Conservation (phyloP, 2,329 filamentous ascomycete genomes). For the Aspergillus oerlinghausenensis region DNA sequence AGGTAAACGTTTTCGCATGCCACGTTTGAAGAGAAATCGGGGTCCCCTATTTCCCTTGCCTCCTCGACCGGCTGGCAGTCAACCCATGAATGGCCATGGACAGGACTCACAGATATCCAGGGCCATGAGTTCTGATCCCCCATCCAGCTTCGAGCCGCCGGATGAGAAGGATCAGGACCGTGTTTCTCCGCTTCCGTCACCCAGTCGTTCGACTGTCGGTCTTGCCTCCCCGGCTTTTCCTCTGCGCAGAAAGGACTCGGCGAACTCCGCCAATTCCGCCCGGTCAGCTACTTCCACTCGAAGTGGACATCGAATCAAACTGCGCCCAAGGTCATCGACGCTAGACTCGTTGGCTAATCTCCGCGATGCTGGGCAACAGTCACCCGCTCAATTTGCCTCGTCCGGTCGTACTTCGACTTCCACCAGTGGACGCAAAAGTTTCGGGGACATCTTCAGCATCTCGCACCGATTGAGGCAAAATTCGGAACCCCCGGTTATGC, state of each 20-base stretch:
- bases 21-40: constrained; percentile 70
- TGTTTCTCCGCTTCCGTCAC: constrained; percentile 43
- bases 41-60: constrained; percentile 84
- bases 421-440: constrained; percentile 80
- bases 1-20: constrained; percentile 75
- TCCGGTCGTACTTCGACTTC: constrained; percentile 72
- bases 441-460: constrained; percentile 80
- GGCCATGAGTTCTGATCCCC: constrained; percentile 17
- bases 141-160: constrained; percentile 20
- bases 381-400: constrained; percentile 56
- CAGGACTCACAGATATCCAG: constrained; percentile 14
- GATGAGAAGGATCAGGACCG: constrained; percentile 28
- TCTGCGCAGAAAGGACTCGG: constrained; percentile 57
- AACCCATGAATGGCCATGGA: constrained; percentile 11
- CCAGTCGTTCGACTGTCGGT: constrained; percentile 50
- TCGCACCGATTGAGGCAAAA: constrained; percentile 73
- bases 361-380: constrained; percentile 65
- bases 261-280: constrained; percentile 62
- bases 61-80: constrained; percentile 53
- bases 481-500: constrained; percentile 63
- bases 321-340: constrained; percentile 80
- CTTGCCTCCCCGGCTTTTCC: constrained; percentile 44
- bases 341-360: constrained; percentile 74
- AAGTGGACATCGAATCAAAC: constrained; percentile 48
- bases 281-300: constrained; percentile 52